Base-by-base conservation (phyloP, 176 grass and related monocot genomes). In the Aegilops speltoides region DNA sequence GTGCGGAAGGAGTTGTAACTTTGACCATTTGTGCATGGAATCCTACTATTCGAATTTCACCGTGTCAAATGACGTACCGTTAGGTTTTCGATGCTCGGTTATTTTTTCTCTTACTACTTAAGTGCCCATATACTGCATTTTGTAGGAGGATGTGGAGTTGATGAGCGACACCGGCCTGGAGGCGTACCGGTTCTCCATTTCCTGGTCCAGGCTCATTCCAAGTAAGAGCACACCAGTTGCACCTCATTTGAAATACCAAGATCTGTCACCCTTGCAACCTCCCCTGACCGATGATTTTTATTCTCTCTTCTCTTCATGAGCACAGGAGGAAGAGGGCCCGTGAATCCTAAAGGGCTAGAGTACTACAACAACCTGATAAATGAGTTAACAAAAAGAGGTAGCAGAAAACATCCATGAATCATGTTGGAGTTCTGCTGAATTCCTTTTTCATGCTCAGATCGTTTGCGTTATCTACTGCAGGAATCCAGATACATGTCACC, bases 361-460 rank as follows among this genome's bases (percentile, higher is more conserved):
- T 98, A 95, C 48, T 98, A 98, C 68, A 95, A 94, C 86, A 94
- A 86, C 86, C 64, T 98, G 36, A 94, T 98, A 59, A 83, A 95
- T 17, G 93, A 94, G 62, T 86, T 98, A 13, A 68, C 90, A 7
- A 92, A 89, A 86, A 73, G 88, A 25, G 91, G 91, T 93, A 23
- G 10, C 0, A 7, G 1, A 74, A 74, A 74, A 50, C 7, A 15
- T 74, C n/a, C 10, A 7, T 73, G 3, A 74, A 17, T 46, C 16
- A 3, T 74, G 71, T 73, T 12, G 17, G 72, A 29, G 0, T 41
- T 48, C 3, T 34, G 33, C 33, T 34, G 33, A 34, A 34, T 34
- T 34, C 25, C 2, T 28, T 10, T 75, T 9, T 74, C 23, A 28
- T 4, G 73, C n/a, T 76, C 41, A 28, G 0, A 75, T 24, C 3